phyloP scores from a whole-genome alignment of 2,329 filamentous ascomycete genomes.

The Pseudogymnoascus sp. region DNA sequence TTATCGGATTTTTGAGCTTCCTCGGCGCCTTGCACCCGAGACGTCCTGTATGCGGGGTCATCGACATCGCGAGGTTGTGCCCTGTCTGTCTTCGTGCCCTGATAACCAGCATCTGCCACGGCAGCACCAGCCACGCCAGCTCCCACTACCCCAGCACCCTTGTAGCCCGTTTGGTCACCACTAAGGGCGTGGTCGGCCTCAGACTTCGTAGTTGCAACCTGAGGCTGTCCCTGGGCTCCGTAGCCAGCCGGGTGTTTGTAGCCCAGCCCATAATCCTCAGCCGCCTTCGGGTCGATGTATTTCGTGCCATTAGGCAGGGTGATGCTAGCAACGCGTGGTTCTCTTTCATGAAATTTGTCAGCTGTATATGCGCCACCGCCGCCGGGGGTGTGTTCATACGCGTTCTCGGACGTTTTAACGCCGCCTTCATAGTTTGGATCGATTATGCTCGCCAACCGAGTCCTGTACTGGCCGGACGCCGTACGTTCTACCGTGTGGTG shows the following conservation, averaged over 20 bases:
- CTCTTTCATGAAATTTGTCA: background rate
- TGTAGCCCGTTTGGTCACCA: background rate
- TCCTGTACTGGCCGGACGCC: background rate
- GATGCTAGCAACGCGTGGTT: background rate
- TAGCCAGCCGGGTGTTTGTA: background rate
- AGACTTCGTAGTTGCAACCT: background rate
- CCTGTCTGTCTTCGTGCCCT: background rate
- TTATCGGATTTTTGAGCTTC: background rate
- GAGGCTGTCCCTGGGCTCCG: background rate
- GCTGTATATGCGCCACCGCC: background rate
- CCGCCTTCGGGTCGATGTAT: background rate
- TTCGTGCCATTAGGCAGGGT: background rate
- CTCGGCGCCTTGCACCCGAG: background rate
- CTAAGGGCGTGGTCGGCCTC: background rate
- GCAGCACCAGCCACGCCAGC: slow-evolving; percentile 1
- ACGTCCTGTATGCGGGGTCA: background rate
- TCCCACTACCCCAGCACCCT: background rate
- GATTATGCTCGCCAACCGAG: slow-evolving; percentile 1
- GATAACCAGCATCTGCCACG: background rate
- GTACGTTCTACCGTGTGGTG: background rate
- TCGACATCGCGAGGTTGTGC: background rate
- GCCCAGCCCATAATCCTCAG: background rate
- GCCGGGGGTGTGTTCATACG: slow-evolving; percentile 2
- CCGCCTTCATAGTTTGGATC: background rate
- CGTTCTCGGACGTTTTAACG: background rate